Evolutionary conservation across 495 filamentous ascomycete species (phyloP), one percentile per base, ranked within the genome.

Genomic region (Jackrogersella minutella): DNA sequence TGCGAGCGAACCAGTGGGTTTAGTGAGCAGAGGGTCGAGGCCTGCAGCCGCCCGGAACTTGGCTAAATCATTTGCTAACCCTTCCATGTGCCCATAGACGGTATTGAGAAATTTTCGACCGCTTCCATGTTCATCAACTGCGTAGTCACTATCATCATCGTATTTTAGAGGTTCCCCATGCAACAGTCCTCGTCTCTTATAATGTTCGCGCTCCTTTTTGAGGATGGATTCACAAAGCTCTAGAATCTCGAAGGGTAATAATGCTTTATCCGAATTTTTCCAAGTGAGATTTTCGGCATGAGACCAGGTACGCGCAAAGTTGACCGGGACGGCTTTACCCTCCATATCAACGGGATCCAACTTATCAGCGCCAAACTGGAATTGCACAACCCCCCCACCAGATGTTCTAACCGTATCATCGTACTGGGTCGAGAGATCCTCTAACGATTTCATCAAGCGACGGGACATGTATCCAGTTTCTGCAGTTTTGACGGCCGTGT

Each of bases 401-500:
- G 91, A 95, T 30, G 93, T 97, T 49, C 95, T 87, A 1, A 99
- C 96, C 1, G 96, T 98, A 72, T 95, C 84, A 74, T 99, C 95
- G 68, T 99, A 99, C 70, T 90, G 84, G 0, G 90, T 90, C 0
- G 92, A 95, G 6, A 98, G 81, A 84, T 99, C 95, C 73, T 99
- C 95, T 33, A 99, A 81, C 0, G 91, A 95, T 79, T 99, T 99
- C 95, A 99, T 98, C 76, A 99, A 76, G 39, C 95, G 89, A 79
- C 95, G 88, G 61, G 93, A 97, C 96, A 99, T 99, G 80, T 99
- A 99, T 54, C 95, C 95, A 4, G 95, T 99, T 77, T 99, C 95
- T 24, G 95, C 95, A 13, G 95, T 99, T 81, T 99, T 99, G 78
- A 99, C 95, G 30, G 95, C 95, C n/a, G 95, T 99, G 86, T 99